These are phyloP conservation scores for Strobilomyces echinocephalus DNA, from an alignment of 768 basidiomycete genomes.

Conservation along the genomic window DNA sequence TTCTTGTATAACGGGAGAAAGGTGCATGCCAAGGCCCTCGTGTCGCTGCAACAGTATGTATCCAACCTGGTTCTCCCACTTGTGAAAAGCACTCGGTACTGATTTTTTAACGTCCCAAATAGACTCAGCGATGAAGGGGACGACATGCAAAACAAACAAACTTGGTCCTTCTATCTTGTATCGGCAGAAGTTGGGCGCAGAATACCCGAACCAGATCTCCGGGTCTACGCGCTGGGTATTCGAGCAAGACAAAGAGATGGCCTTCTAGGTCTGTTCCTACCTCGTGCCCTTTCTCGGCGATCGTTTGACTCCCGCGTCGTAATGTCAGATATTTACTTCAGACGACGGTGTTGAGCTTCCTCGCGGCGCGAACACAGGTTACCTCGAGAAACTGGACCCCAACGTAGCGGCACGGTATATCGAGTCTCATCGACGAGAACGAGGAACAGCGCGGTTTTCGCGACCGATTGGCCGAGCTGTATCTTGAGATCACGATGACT, in stretches of 20 bases:
- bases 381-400: constrained; percentile 67
- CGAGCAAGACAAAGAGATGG: constrained; percentile 50
- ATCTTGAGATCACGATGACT: no score
- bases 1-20: no score
- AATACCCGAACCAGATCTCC: constrained; percentile 78
- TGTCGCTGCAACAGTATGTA: constrained; percentile 77
- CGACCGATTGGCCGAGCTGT: no score
- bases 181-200: constrained; percentile 81
- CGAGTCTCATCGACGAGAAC: constrained; percentile 72
- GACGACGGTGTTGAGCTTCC: constrained; percentile 94
- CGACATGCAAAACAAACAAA: no score
- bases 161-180: constrained; percentile 80
- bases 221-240: constrained; percentile 83
- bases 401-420: constrained; percentile 69
- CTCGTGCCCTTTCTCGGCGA: neutral
- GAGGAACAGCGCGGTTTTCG: constrained; percentile 77
- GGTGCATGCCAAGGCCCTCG: constrained; percentile 89
- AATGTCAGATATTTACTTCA: constrained; percentile 81
- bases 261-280: neutral
- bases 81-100: neutral
- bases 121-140: constrained; percentile 79
- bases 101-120: neutral
- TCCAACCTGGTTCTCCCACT: neutral
- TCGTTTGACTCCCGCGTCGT: neutral
- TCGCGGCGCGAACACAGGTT: constrained; percentile 66